Evolutionary conservation across 768 basidiomycete genomes (phyloP).

Genomic region (Amanita rimosa): DNA sequence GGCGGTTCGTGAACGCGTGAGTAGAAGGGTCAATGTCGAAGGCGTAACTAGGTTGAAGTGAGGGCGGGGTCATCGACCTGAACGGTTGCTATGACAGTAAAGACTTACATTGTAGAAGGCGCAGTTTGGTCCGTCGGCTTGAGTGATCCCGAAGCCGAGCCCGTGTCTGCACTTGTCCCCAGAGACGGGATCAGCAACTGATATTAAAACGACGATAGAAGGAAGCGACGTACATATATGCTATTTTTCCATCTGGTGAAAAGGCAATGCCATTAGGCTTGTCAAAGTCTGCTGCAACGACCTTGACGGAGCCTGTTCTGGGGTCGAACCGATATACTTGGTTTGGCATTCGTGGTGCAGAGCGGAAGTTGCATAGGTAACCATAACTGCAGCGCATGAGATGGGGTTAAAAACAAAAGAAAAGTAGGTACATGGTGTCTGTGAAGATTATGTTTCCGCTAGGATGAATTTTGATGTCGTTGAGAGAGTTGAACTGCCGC

Average conservation of each 20-base stretch:
- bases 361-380: slow-evolving; percentile 54
- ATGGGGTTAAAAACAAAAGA: not conserved
- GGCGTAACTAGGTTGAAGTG: slow-evolving; percentile 25
- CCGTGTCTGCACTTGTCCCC: slow-evolving; percentile 42
- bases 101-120: slow-evolving; percentile 42
- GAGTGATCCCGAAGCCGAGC: slow-evolving; percentile 29
- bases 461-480: slow-evolving; percentile 69
- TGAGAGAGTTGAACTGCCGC: slow-evolving; percentile 72
- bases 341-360: slow-evolving; percentile 50
- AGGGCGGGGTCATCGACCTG: too few species aligned
- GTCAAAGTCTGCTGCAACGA: slow-evolving; percentile 69
- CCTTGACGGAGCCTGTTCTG: slow-evolving; percentile 47
- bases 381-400: slow-evolving; percentile 36
- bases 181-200: not conserved
- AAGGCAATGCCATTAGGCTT: slow-evolving; percentile 70
- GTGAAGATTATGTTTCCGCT: slow-evolving; percentile 69
- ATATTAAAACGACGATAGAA: too few species aligned
- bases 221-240: slow-evolving; percentile 39
- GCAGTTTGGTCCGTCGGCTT: slow-evolving; percentile 39
- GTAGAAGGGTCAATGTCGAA: slow-evolving; percentile 53
- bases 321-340: slow-evolving; percentile 76
- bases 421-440: slow-evolving; percentile 42
- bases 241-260: slow-evolving; percentile 48
- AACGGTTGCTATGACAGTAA: too few species aligned
- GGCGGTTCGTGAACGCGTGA: slow-evolving; percentile 44